Base-by-base conservation (phyloP, 106 monocot genomes). In the Dendrobium officinale region DNA sequence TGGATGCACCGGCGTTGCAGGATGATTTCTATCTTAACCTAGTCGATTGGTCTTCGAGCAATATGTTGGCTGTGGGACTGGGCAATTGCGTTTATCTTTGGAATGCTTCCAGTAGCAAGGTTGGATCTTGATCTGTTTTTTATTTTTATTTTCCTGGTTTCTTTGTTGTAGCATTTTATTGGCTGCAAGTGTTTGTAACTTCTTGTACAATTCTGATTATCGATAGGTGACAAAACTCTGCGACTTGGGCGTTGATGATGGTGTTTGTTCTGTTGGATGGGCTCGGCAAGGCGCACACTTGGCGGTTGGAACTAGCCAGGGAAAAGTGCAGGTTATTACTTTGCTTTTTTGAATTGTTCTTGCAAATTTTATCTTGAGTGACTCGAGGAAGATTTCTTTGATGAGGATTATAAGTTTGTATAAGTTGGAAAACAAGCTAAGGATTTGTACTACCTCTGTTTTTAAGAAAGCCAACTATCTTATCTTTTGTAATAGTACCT, bases 31-130 rank as follows among this genome's bases (percentile, higher is more conserved):
- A 98, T 82, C 80, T 94, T 79, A 98, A 98, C 78, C 94, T 98
- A 16, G 97, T 98, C 16, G 97, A 98, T 79, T 98, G 97, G 97
- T 95, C 94, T 6, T 82, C 92, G 11, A 83, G 92, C 66, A 98
- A 98, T 88, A 84, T 98, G 79, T 49, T 98, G 59, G 92, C 94
- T 4, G 94, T 98, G 47, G 94, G 92, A n/a, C 70, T 98, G 82
- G 97, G 97, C 24, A 95, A 92, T 85, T 92, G 91, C 44, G 97
- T 98, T 41, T 98, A 98, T 84, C 83, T 98, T n/a, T 98, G 97
- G 97, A 98, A 95, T 91, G 97, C 92, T 24, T 98, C 92, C 82
- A 98, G 94, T 72, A 92, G 97, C 87, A 97, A 94, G 94, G 97
- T 90, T 33, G 67, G 66, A 75, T 83, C 70, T 82, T 79, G 13